Percentiles rank a stretch among this genome's conserved stretches.
Conservation (phyloP, 352 stramenopile species). For the Phytophthora hibernalis region DNA sequence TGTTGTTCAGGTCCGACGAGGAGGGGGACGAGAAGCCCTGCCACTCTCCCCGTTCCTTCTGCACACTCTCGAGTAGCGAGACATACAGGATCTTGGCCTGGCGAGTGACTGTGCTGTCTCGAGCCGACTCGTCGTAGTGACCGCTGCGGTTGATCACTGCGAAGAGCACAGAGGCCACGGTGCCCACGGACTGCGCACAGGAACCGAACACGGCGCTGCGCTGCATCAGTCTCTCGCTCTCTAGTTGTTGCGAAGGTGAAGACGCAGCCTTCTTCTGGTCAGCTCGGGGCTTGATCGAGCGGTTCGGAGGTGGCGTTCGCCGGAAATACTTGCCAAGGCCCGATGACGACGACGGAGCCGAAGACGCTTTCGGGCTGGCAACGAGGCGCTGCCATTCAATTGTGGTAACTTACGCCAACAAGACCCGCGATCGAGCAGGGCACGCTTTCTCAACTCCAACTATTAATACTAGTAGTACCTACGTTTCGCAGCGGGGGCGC, state of each 20-base stretch:
- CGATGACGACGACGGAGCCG: conserved; percentile 19
- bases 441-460: conserved; percentile 23
- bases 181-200: conserved; percentile 60
- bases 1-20: conserved; percentile 17
- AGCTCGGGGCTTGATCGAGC: conserved; percentile 12
- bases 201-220: conserved; percentile 58
- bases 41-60: conserved; percentile 76
- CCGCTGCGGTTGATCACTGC: conserved; percentile 47
- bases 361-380: conserved; percentile 11
- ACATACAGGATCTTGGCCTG: conserved; percentile 75
- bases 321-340: conserved; percentile 44
- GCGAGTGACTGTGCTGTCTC: conserved; percentile 48
- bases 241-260: background rate
- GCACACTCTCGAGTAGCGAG: conserved; percentile 64
- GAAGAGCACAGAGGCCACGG: conserved; percentile 59
- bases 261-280: background rate
- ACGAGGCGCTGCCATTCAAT: conserved; percentile 20
- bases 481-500: background rate
- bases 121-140: conserved; percentile 35
- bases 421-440: conserved; percentile 11
- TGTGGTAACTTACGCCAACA: conserved; percentile 1
- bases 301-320: conserved; percentile 15
- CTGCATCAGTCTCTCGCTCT: conserved; percentile 32
- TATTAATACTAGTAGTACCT: no score
- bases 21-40: conserved; percentile 53